phyloP scores from a whole-genome alignment of 805 yeast genomes.

The Lipomyces spencermartinsiae region DNA sequence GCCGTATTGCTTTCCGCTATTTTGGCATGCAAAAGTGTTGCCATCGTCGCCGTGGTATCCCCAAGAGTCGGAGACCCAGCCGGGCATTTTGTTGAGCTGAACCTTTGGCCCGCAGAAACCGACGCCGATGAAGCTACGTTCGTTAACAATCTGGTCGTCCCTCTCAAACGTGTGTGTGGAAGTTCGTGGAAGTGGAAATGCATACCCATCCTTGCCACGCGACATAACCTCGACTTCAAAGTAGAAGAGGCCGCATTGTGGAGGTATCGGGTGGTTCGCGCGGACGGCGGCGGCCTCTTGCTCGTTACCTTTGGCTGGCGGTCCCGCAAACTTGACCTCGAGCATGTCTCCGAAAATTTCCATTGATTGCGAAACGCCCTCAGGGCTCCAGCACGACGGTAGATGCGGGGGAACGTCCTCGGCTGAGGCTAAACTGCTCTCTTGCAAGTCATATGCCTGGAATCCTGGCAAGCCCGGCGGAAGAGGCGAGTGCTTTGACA shows the following conservation, averaged over 20 bases:
- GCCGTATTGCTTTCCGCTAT: constrained; percentile 51
- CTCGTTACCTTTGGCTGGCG: constrained; percentile 26
- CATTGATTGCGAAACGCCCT: constrained; percentile 21
- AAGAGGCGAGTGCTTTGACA: neutral
- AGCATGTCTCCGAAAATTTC: constrained; percentile 28
- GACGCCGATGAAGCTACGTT: constrained; percentile 49
- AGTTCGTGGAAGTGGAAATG: constrained; percentile 3
- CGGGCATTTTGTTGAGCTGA: constrained; percentile 52
- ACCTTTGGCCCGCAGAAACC: constrained; percentile 53
- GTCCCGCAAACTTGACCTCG: constrained; percentile 29
- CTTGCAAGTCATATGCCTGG: neutral
- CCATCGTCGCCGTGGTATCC: constrained; percentile 64
- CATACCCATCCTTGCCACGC: constrained; percentile 47
- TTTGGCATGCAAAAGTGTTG: constrained; percentile 49
- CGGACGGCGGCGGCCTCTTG: constrained; percentile 37
- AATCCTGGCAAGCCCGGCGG: neutral
- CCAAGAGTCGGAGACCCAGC: constrained; percentile 56
- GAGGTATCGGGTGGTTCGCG: constrained; percentile 46
- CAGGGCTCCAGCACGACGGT: constrained; percentile 33
- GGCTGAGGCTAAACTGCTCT: neutral
- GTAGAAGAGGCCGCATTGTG: constrained; percentile 56
- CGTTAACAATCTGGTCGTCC: constrained; percentile 4
- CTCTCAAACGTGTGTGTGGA: constrained; percentile 1
- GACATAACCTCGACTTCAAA: constrained; percentile 55
- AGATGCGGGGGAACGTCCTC: constrained; percentile 14